Evolutionary conservation across 495 filamentous ascomycete genomes (phyloP).

Genomic region (Neurospora sublineolata): DNA sequence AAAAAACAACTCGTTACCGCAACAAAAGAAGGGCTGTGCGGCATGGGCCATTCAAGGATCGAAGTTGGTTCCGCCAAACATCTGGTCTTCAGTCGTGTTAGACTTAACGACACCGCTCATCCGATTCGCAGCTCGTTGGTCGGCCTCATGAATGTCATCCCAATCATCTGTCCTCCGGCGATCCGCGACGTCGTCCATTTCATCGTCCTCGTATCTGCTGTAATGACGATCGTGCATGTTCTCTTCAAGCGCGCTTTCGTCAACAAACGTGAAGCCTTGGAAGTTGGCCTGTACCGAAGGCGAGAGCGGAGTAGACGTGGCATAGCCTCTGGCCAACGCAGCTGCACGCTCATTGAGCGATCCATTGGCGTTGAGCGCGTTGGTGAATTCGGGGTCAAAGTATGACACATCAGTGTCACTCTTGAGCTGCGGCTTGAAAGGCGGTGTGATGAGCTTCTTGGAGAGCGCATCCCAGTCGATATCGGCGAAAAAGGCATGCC

Average conservation of each 20-base stretch:
- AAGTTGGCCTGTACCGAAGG: slow-evolving; percentile 97
- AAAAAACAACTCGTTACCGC: slow-evolving; percentile 5
- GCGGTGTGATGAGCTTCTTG: slow-evolving; percentile 87
- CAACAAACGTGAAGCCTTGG: slow-evolving; percentile 95
- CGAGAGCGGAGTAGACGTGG: slow-evolving; percentile 78
- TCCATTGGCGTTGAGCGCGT: slow-evolving; percentile 69
- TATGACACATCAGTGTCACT: slow-evolving; percentile 92
- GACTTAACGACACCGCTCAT: slow-evolving; percentile 68
- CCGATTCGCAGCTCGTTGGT: slow-evolving; percentile 39
- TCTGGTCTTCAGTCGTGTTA: slow-evolving; percentile 51
- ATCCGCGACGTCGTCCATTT: slow-evolving; percentile 37
- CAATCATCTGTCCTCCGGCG: slow-evolving; percentile 38
- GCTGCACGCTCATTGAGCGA: slow-evolving; percentile 85
- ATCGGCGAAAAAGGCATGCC: slow-evolving; percentile 87
- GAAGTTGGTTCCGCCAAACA: slow-evolving; percentile 66
- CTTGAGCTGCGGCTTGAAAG: slow-evolving; percentile 95
- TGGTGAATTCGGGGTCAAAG: slow-evolving; percentile 98
- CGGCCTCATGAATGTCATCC: slow-evolving; percentile 34
- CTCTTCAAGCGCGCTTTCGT: slow-evolving; percentile 90
- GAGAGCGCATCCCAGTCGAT: slow-evolving; percentile 80
- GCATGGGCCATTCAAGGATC: slow-evolving; percentile 31
- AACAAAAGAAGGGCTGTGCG: slow-evolving; percentile 2
- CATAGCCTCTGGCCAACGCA: slow-evolving; percentile 60
- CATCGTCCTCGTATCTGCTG: slow-evolving; percentile 59
- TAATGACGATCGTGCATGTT: slow-evolving; percentile 57